Conservation (phyloP, 148 eudicot genomes). For the Hydrangea macrophylla region DNA sequence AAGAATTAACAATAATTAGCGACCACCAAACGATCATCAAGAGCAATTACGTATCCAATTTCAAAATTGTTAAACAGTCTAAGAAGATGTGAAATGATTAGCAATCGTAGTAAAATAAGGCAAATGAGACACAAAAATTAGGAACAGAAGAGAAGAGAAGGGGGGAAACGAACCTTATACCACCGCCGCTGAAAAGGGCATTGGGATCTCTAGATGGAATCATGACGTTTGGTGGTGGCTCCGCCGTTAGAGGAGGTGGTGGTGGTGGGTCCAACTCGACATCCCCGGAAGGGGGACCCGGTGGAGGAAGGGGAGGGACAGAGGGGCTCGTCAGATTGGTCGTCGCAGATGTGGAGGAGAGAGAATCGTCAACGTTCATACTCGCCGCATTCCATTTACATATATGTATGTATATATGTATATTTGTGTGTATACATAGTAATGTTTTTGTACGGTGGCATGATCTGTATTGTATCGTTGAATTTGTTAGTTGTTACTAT, state of each 20-base stretch:
- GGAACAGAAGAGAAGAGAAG: neutral
- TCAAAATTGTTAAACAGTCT: neutral
- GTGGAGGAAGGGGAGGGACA: neutral
- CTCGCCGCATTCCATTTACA: constrained; percentile 11
- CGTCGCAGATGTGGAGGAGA: neutral
- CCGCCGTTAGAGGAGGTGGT: neutral
- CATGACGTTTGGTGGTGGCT: constrained; percentile 10
- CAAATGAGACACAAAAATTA: neutral
- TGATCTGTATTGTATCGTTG: too few species aligned
- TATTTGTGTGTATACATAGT: neutral
- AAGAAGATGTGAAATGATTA: too few species aligned
- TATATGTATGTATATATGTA: neutral
- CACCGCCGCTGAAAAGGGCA: constrained; percentile 60
- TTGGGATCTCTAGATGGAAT: constrained; percentile 40
- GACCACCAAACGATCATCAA: neutral
- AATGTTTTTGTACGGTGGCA: too few species aligned
- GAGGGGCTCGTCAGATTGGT: neutral
- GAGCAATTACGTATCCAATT: neutral
- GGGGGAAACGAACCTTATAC: constrained; percentile 37
- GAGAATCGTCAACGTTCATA: constrained; percentile 11
- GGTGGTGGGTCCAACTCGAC: constrained; percentile 11
- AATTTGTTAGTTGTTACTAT: too few species aligned
- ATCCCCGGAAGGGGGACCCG: constrained; percentile 11
- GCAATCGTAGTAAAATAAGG: neutral
- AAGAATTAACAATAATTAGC: neutral